Evolutionary conservation across 345 rosid species (phyloP).

Genomic region (Bruguiera gymnorhiza): DNA sequence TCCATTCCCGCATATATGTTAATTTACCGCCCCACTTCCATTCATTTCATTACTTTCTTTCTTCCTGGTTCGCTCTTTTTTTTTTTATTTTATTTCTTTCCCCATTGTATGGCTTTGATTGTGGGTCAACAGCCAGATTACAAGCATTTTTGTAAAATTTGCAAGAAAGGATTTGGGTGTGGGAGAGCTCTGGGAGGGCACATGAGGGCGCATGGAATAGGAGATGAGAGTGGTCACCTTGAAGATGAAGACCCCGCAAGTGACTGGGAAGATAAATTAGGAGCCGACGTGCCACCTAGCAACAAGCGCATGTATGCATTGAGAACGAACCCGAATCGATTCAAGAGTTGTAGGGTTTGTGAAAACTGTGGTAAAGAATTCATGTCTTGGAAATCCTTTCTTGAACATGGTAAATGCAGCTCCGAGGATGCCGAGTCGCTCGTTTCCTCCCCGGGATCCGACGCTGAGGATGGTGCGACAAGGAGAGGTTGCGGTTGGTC

Average conservation of each 20-base stretch:
- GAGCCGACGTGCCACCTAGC: conserved; percentile 36
- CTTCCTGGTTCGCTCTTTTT: background rate
- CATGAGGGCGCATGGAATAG: conserved; percentile 80
- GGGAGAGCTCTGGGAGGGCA: conserved; percentile 78
- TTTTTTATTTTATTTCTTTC: background rate
- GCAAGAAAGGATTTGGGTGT: conserved; percentile 70
- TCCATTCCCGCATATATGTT: conserved; percentile 6
- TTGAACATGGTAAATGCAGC: conserved; percentile 71
- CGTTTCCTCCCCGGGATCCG: conserved; percentile 41
- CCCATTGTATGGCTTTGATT: conserved; percentile 46
- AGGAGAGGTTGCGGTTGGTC: conserved; percentile 47
- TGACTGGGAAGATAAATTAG: conserved; percentile 50
- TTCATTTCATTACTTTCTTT: background rate
- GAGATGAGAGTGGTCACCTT: conserved; percentile 43
- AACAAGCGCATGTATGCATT: conserved; percentile 65
- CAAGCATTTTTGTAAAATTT: conserved; percentile 63
- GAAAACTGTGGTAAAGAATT: conserved; percentile 79
- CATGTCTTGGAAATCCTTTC: conserved; percentile 75
- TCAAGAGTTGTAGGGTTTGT: conserved; percentile 59
- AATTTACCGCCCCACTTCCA: background rate
- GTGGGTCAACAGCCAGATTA: conserved; percentile 47
- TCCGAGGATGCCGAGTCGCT: conserved; percentile 48
- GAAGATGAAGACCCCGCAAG: conserved; percentile 55
- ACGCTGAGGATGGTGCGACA: conserved; percentile 24
- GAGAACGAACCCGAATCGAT: conserved; percentile 59